Evolutionary conservation across 2,329 filamentous ascomycete species (phyloP), one percentile per base, ranked within the genome.

Genomic region (Colletotrichum noveboracense): DNA sequence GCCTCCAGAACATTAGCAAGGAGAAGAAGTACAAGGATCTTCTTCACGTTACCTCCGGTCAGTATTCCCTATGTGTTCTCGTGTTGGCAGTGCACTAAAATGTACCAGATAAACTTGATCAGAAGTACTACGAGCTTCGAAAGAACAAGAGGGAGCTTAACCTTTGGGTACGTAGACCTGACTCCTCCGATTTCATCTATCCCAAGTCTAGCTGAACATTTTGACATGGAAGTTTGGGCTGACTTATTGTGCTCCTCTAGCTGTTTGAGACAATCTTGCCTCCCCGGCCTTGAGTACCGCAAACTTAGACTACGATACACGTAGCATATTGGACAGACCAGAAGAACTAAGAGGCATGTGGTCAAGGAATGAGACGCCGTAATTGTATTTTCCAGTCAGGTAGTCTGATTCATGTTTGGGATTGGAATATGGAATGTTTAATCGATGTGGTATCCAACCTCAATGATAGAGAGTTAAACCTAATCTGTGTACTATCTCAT

Each of bases 201-300:
- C 1, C 7, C 34, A 36, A 36, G 3, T 0, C 10, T 6, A 6
- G n/a, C 6, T 52, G 10, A 13, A 7, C 10, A 2, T 2, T 21
- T 52, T 21, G 43, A 52, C 2, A 1, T 21, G 43, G 10, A 52
- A n/a, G 3, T 52, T 2, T 52, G 43, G 43, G 7, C 43, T 52
- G 5, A 52, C 3, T 0, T 3, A 0, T 13, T 21, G n/a, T 13
- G n/a, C n/a, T 0, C n/a, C 6, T 21, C 6, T 13, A 52, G 43
- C 43, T 52, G 4, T 3, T 52, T 21, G 43, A 52, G 43, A 52
- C 43, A 52, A 52, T 52, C 6, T 52, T 52, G 43, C 43, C 43
- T 13, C 43, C 43, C n/a, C 18, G 3, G 43, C 43, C 43, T 3
- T 52, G n/a, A 52, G 43, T 21, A 52, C 3, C n/a, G 1, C 1